Evolutionary conservation across 2,329 filamentous ascomycete genomes (phyloP), one percentile per base, ranked within the genome.

Genomic region (Sphaceloma murrayae): DNA sequence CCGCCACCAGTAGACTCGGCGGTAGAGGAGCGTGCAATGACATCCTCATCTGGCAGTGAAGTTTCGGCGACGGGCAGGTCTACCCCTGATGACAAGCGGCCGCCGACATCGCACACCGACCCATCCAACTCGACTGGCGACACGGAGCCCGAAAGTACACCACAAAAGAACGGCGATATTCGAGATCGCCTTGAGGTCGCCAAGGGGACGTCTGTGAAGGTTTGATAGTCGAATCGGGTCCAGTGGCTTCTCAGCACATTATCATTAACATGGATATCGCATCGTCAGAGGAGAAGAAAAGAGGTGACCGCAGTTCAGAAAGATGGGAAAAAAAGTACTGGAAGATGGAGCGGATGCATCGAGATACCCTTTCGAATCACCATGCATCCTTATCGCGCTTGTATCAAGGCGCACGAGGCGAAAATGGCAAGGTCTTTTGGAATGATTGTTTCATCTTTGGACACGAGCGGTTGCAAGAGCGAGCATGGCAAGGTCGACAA

Each of bases 11-110:
- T 17, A 45, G 11, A 43, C 34, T 24, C 43, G 36, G 36, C 40
- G 11, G 30, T 48, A 11, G 70, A 78, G 29, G 76, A 80, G 44
- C 67, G 74, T 32, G 73, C 72, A 22, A 57, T 77, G 9, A 80
- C 79, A 3, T 82, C 80, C 4, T 80, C 80, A 7, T 79, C 77
- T 50, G 81, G 77, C 52, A 74, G 69, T 60, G 74, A 76, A 53
- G 67, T 67, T 45, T 70, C 66, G 43, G 57, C 49, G 54, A 62
- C 42, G 51, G 60, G 46, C 29, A 43, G 32, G 8, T 47, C 48
- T 8, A 48, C 43, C 9, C 42, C 46, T 18, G 48, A 50, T 26
- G 33, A 34, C 16, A 45, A 48, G 21, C 48, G 45, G 3, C 48
- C 48, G 14, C 36, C 46, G 4, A 50, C 48, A 3, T 46, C 48